phyloP scores from a whole-genome alignment of 2,329 filamentous ascomycete genomes.

The Trichoderma afroharzianum region DNA sequence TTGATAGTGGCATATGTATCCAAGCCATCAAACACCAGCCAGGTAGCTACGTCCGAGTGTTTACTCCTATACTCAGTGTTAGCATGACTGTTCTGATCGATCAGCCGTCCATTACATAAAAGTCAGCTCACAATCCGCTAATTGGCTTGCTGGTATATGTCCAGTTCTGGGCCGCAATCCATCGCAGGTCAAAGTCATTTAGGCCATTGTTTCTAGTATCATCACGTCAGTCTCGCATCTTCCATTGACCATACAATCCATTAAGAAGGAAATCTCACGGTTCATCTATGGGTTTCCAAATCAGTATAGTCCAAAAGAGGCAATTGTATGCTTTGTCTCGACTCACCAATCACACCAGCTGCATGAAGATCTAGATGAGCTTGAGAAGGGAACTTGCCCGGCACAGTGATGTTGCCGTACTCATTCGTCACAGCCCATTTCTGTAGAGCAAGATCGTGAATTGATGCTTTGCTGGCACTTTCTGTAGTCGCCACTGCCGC shows the following conservation, averaged over 20 bases:
- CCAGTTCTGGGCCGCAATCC: conserved; percentile 54
- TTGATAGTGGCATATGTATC: conserved; percentile 58
- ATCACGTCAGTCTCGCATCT: neutral
- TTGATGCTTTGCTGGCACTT: neutral
- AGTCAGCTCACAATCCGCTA: conserved; percentile 34
- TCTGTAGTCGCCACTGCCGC: neutral
- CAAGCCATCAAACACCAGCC: conserved; percentile 58
- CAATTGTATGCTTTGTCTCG: neutral
- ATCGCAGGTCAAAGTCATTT: conserved; percentile 58
- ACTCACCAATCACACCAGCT: conserved; percentile 46
- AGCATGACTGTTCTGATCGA: neutral
- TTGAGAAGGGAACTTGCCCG: conserved; percentile 54
- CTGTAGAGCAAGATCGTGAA: conserved; percentile 2
- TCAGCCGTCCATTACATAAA: neutral
- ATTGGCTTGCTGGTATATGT: conserved; percentile 52
- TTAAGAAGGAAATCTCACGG: conserved; percentile 23
- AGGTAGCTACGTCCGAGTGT: conserved; percentile 36
- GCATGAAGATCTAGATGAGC: conserved; percentile 56
- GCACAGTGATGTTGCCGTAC: conserved; percentile 34
- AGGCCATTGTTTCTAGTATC: conserved; percentile 45
- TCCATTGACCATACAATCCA: neutral
- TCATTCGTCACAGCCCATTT: conserved; percentile 17
- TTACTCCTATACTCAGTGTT: conserved; percentile 24
- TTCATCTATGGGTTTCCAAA: conserved; percentile 26
- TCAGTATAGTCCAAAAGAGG: neutral